Conservation (phyloP, 139 green algal genomes). For the Chlamydomonas sp. region DNA sequence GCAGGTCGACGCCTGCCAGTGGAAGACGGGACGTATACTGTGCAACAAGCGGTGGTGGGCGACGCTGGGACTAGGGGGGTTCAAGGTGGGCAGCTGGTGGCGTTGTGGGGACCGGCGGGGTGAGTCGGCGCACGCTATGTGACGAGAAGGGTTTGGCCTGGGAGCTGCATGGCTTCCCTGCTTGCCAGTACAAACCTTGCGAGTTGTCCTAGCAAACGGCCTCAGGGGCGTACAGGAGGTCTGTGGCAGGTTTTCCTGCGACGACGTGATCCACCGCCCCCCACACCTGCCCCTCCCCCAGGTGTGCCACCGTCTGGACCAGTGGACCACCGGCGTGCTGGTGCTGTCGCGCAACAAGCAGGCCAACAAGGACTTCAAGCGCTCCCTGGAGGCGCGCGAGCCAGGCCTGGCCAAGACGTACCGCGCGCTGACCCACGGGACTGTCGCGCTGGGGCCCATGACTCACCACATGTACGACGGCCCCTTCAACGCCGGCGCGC, state of each 20-base stretch:
- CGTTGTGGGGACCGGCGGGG: too few species aligned
- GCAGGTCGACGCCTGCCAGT: too few species aligned
- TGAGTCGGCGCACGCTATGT: too few species aligned
- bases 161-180: too few species aligned
- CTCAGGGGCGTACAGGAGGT: not conserved
- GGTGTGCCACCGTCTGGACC: slow-evolving; percentile 47
- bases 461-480: slow-evolving; percentile 49
- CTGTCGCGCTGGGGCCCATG: slow-evolving; percentile 29
- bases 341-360: slow-evolving; percentile 39
- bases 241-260: not conserved
- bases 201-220: not conserved
- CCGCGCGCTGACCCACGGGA: slow-evolving; percentile 17
- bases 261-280: not conserved
- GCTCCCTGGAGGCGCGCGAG: slow-evolving; percentile 25
- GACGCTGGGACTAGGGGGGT: too few species aligned
- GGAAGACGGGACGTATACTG: too few species aligned
- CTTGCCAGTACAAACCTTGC: not conserved
- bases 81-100: too few species aligned
- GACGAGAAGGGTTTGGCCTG: too few species aligned
- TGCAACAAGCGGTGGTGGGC: too few species aligned
- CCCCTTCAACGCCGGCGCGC: slow-evolving; percentile 18
- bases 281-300: not conserved
- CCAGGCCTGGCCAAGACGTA: slow-evolving; percentile 40
- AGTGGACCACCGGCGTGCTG: slow-evolving; percentile 46
- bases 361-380: slow-evolving; percentile 42